Evolutionary conservation across 2,329 filamentous ascomycete species (phyloP), one percentile per base, ranked within the genome.

Genomic region (Pezicula carpinea): DNA sequence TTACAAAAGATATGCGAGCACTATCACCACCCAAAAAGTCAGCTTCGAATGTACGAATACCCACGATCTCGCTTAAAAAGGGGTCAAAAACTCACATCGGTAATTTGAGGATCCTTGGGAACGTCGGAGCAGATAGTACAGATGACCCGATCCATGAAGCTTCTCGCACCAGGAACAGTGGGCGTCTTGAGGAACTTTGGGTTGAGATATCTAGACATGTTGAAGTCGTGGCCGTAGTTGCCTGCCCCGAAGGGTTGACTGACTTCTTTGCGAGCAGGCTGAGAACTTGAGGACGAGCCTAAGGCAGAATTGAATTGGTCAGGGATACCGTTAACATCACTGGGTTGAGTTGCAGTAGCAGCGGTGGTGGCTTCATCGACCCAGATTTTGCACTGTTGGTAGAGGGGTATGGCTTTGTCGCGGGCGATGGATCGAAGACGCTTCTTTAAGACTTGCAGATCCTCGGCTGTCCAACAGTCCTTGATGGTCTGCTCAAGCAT

Each of bases 1-100:
- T 59, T 47, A 59, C 80, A 84, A 52, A 78, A 79, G 5, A 81
- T 59, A 50, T 84, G 80, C 14, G 67, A 64, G 56, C 80, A 84
- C 4, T 68, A 62, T 0, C 13, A n/a, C 8, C 10, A 4, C 23
- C 23, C 23, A 10, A 15, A 8, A 31, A 46, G 18, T 35, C 7
- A 34, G 22, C 26, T 46, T 3, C 21, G 26, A 26, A 43, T 22
- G 18, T 35, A n/a, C 14, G 7, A 21, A 22, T 5, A 5, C 31
- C 19, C 3, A 29, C n/a, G 14, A 13, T 8, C 8, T 29, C 26
- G 26, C 26, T 29, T 29, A 29, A 29, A 13, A 6, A 29, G 6
- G 3, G 6, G 6, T 11, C 10, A 29, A 29, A 22, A 21, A 53
- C 52, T 54, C 21, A 61, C 59, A 43, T 57, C 51, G 18, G 76